Base-by-base conservation (phyloP, 495 filamentous ascomycete genomes). In the Daldinia caldariorum region DNA sequence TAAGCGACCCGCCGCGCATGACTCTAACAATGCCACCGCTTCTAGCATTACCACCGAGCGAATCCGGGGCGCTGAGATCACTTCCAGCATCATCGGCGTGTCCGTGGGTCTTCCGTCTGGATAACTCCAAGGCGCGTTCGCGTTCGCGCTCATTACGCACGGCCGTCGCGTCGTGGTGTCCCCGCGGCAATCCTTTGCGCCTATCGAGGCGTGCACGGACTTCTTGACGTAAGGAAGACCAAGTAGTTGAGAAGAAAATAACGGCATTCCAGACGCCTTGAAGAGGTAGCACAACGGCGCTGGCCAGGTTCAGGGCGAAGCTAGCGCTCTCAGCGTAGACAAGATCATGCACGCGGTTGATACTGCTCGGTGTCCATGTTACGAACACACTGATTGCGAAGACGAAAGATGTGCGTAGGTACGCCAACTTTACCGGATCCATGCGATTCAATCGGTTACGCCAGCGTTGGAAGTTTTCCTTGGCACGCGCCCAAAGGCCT, bases 221-320 rank as follows among this genome's bases (percentile, higher is more conserved):
- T 67, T 84, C 81, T 12, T 77, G 73, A 12, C 63, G 70, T 18
- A 84, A 55, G 4, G 77, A 61, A 0, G 20, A 16, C 82, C 79
- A 82, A 32, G 74, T 85, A 1, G 91, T 92, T 5, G 86, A 86
- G 47, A 89, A 82, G 77, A 93, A 96, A 50, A 96, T 92, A 20
- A 93, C 78, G 22, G 89, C 87, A 72, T 95, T 97, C 90, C 92
- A 94, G 59, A 94, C 89, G 10, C 93, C 93, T 74, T 96, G 93
- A 0, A 93, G 78, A 0, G 93, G 92, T n/a, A 96, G 81, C 0
- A 96, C 91, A 35, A 93, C 81, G 1, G 89, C 87, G 12, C 89
- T 88, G 3, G 85, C 84, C 38, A 92, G 85, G 71, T 93, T 91
- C 18, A 96, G 84, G 4, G 79, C 82, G 73, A 90, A 97, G 66